These are phyloP conservation scores for Pezicula neosporulosa DNA, from an alignment of 2,329 filamentous ascomycete genomes.

Conservation along the genomic window DNA sequence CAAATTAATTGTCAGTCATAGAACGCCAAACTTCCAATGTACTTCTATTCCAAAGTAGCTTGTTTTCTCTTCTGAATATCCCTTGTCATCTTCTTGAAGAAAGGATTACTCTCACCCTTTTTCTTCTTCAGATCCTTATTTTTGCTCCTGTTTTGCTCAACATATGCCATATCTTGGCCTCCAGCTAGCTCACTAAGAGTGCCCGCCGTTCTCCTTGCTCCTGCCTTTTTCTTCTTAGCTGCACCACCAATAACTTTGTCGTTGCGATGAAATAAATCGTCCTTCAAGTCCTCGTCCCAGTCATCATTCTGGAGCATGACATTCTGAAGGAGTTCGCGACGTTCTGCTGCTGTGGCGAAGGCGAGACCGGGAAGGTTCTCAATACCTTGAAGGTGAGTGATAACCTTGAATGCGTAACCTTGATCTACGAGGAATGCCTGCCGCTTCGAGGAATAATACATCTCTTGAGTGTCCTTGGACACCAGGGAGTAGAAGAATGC, in stretches of 20 bases:
- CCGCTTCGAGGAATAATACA: conserved; percentile 95
- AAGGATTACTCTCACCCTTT: conserved; percentile 50
- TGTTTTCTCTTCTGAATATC: conserved; percentile 56
- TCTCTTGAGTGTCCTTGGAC: conserved; percentile 95
- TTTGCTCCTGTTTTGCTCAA: conserved; percentile 73
- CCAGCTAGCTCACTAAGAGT: conserved; percentile 83
- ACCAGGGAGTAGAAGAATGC: conserved; percentile 98
- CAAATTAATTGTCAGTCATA: background rate
- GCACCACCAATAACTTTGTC: conserved; percentile 31
- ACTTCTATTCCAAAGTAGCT: conserved; percentile 23
- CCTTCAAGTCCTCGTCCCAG: conserved; percentile 66
- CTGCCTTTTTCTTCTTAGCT: conserved; percentile 51
- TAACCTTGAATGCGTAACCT: conserved; percentile 98
- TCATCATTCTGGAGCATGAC: conserved; percentile 85
- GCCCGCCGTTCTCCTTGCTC: conserved; percentile 75
- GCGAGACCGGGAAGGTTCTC: conserved; percentile 78
- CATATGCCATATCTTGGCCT: conserved; percentile 96
- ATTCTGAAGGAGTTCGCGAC: conserved; percentile 82
- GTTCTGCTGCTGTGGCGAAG: conserved; percentile 75
- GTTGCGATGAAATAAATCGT: conserved; percentile 60
- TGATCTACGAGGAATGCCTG: conserved; percentile 98
- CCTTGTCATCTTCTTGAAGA: conserved; percentile 64
- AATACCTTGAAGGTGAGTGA: conserved; percentile 90
- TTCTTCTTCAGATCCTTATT: conserved; percentile 67
- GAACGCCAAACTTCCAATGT: background rate